phyloP scores from a whole-genome alignment of 768 basidiomycete species.

The Neoboletus brunneissimus region DNA sequence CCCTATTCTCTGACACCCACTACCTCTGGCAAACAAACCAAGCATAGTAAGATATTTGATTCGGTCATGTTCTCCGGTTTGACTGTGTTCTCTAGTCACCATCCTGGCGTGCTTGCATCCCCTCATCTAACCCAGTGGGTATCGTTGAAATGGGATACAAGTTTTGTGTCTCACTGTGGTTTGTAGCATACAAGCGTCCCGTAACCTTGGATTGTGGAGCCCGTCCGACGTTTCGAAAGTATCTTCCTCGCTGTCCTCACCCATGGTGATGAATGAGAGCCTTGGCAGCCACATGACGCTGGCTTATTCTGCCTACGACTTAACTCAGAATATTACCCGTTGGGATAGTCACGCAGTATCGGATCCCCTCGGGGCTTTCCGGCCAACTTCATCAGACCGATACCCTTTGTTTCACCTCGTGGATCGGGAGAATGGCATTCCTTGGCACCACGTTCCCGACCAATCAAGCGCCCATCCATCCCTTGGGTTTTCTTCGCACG shows the following conservation, averaged over 20 bases:
- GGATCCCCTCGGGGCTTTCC: not conserved
- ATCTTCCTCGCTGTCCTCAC: not conserved
- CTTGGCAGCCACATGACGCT: not conserved
- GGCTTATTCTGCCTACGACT: not conserved
- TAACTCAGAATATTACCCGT: too few species aligned
- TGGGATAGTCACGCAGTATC: not conserved
- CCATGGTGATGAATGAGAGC: too few species aligned
- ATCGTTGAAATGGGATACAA: not conserved
- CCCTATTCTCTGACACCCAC: not conserved
- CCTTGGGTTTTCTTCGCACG: not conserved
- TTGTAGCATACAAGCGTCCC: not conserved
- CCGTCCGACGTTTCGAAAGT: too few species aligned
- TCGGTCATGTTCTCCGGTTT: not conserved
- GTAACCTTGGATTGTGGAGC: not conserved
- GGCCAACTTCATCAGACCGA: not conserved
- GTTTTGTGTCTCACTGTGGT: not conserved
- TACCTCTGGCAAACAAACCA: not conserved
- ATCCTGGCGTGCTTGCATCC: not conserved
- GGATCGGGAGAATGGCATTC: not conserved
- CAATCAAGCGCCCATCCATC: not conserved
- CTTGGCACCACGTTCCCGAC: not conserved
- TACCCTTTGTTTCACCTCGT: too few species aligned
- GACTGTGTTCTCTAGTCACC: not conserved
- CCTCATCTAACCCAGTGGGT: not conserved
- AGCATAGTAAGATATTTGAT: not conserved